These are phyloP conservation scores for Calocybe gangraenosa DNA, from an alignment of 768 basidiomycete genomes.

Conservation along the genomic window DNA sequence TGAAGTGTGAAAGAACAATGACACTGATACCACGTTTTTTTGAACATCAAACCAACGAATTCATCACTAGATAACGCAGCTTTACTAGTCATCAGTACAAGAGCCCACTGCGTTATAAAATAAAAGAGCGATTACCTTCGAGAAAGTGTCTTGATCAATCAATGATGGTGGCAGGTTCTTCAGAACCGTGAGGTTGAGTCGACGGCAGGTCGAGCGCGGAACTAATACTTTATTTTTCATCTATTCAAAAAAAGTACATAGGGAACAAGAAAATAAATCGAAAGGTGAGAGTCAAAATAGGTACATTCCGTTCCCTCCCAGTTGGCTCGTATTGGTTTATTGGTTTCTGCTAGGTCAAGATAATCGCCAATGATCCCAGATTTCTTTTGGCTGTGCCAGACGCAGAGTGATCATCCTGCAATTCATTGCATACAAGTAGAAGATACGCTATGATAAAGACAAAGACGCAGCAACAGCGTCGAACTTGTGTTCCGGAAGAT, in stretches of 20 bases:
- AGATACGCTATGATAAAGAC: slow-evolving; percentile 48
- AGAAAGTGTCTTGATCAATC: slow-evolving; percentile 58
- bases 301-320: slow-evolving; percentile 60
- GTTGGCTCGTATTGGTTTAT: slow-evolving; percentile 63
- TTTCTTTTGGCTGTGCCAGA: slow-evolving; percentile 24
- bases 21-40: slow-evolving; percentile 71
- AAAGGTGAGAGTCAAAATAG: slow-evolving; percentile 49
- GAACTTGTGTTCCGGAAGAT: slow-evolving; percentile 11
- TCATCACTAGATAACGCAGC: slow-evolving; percentile 79
- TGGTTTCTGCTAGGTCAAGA: slow-evolving; percentile 59
- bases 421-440: slow-evolving; percentile 29
- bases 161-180: slow-evolving; percentile 61
- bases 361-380: slow-evolving; percentile 33
- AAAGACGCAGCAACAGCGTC: slow-evolving; percentile 32
- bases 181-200: slow-evolving; percentile 64
- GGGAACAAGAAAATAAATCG: too few species aligned
- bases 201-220: slow-evolving; percentile 65
- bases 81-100: slow-evolving; percentile 24
- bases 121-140: slow-evolving; percentile 41
- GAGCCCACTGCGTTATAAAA: not conserved
- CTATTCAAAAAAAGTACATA: too few species aligned
- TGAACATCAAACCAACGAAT: slow-evolving; percentile 64
- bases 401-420: slow-evolving; percentile 14
- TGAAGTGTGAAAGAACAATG: slow-evolving; percentile 60
- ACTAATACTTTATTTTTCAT: slow-evolving; percentile 33